Base-by-base conservation (phyloP, 176 grass and related monocot genomes). In the Melocanna baccifera region DNA sequence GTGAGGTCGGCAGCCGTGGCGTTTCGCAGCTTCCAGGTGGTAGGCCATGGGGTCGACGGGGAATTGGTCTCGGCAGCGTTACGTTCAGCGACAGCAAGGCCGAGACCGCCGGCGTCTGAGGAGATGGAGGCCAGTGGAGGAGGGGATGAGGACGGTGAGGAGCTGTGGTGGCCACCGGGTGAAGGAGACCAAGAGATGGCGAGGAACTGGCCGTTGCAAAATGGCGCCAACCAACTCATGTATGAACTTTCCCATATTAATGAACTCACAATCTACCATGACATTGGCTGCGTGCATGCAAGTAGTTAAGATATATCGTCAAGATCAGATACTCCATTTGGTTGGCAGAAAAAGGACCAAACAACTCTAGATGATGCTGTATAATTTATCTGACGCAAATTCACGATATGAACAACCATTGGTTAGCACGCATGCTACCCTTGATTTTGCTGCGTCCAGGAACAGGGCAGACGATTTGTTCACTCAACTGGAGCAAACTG, bases 21-120 rank as follows among this genome's bases (percentile, higher is more conserved):
- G 48, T 76, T 90, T 71, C 91, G 86, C 18, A 91, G 88, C 80
- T 95, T 95, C 73, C 88, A 91, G 81, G 76, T 89, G 67, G 67
- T 87, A 19, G 87, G 87, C 36, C 91, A 93, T 71, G 91, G 83
- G n/a, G 75, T 96, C 59, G 53, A 89, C n/a, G 43, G 11, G 20
- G 59, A 65, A 15, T 58, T 91, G 20, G 29, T 89, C 10, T 67
- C 77, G 8, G 75, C 84, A 23, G 81, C 85, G 52, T 56, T 58
- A 1, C 19, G 68, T 25, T 55, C 68, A 57, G 84, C 69, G 28
- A 28, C 6, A 29, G 41, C 28, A 9, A 66, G 42, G 68, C 40
- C 16, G 30, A 67, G 72, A 14, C 65, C 41, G 50, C 29, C 46
- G 56, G 75, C 52, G 42, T 11, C 20, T 58, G 43, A 41, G 41